Evolutionary conservation across 116 monocot species (phyloP), one percentile per base, ranked within the genome.

Genomic region (Zostera marina): DNA sequence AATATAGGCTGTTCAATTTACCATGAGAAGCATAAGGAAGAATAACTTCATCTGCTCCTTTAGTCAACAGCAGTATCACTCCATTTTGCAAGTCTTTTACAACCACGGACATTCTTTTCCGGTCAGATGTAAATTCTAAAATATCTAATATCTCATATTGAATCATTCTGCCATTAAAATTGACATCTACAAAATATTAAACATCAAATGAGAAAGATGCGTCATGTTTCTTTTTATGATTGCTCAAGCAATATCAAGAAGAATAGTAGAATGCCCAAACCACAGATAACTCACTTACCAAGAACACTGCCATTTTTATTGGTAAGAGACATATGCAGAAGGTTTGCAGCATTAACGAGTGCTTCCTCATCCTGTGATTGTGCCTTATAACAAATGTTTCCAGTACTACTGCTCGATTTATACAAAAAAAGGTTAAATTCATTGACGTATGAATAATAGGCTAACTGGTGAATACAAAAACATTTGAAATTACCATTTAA

Each of bases 321-420:
- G 47, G 79, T 60, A 60, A 98, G 74, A 51, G 74, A 68, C 86
- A 98, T 81, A 66, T 86, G 75, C 68, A 98, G 73, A 22, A 53
- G 51, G 52, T 85, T 73, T 55, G 96, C 86, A 68, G 96, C 96
- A 74, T 72, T 84, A 55, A 98, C 96, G 72, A 98, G 83, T 63
- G 96, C 90, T 62, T 89, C 90, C 66, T 98, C 96, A 76, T 98
- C 96, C 73, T 98, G 90, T 59, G 96, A 98, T 66, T 83, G 96
- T 60, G 96, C 85, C 60, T 89, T 89, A 48, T 98, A 98, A 39
- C 70, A 68, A 53, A 89, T 76, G 21, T 20, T 52, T 54, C 86
- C 96, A 66, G 25, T 74, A 42, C 62, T 58, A 51, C 96, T 98
- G 72, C 39, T 19, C 12, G 11, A 23, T 19, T 71, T 24, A 65